Base-by-base conservation (phyloP, 2,329 filamentous ascomycete species). In the Lecanicillium sp. region DNA sequence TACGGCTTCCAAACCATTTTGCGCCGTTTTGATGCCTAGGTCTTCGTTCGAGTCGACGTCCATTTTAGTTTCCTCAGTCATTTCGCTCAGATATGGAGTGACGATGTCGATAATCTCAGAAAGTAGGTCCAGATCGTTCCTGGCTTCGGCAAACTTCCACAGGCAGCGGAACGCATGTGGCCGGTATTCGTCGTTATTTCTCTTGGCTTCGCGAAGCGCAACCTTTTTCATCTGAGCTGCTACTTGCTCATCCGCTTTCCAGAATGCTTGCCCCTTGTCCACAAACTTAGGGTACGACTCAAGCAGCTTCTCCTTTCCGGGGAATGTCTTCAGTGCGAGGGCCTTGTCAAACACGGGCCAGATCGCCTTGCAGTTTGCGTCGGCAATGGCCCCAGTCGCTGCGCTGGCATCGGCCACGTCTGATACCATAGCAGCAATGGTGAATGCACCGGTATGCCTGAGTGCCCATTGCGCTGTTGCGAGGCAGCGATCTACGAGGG, bases 341-440 rank as follows among this genome's bases (percentile, higher is more conserved):
- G 86, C 79, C 53, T 84, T 87, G 46, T 96, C 87, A 34, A 95
- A 70, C 2, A 82, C 75, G 0, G 86, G 86, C 90, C 90, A 98
- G 17, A 96, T 67, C 13, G 66, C 64, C 47, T 71, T 67, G 14
- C 85, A 68, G 29, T 80, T 77, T 3, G 68, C 54, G 14, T 72
- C 68, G 44, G 74, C 77, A 38, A 87, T 77, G 31, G 77, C 71
- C 0, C 74, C 76, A 5, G 71, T 67, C 36, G 67, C 61, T 10
- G 74, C 71, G 36, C 74, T 71, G 15, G 75, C 77, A 11, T 69
- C 67, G 20, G 74, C 74, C 3, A 89, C 73, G 2, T 83, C 79
- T 15, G 70, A 70, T 11, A 87, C 73, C 40, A 83, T 77, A 33
- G 85, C 83, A 1, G 87, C 87, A 9, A 90, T 75, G 0, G 88